These are phyloP conservation scores for Aspergillus brasiliensis DNA, from an alignment of 2,329 filamentous ascomycete genomes.

Conservation along the genomic window DNA sequence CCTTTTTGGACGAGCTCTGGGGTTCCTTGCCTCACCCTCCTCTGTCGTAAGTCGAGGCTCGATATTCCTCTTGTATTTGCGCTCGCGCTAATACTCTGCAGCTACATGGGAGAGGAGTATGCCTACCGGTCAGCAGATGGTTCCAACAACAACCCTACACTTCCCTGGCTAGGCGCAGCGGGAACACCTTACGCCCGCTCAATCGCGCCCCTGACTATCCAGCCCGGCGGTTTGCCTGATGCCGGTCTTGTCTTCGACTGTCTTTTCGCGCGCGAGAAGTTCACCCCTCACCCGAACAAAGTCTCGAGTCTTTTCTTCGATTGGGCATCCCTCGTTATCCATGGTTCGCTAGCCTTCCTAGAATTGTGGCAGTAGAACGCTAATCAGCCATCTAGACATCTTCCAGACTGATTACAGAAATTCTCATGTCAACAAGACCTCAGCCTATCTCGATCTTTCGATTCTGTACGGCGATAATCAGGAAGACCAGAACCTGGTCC, in stretches of 20 bases:
- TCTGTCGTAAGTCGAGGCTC: slow-evolving; percentile 53
- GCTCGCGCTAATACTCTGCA: slow-evolving; percentile 16
- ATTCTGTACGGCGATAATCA: slow-evolving; percentile 68
- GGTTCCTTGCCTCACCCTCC: slow-evolving; percentile 72
- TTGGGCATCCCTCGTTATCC: slow-evolving; percentile 73
- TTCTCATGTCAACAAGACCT: slow-evolving; percentile 64
- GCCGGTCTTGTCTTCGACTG: slow-evolving; percentile 55
- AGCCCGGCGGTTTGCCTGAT: slow-evolving; percentile 68
- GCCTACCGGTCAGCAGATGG: slow-evolving; percentile 71
- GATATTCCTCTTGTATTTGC: too few relatives aligned
- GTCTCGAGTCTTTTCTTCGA: slow-evolving; percentile 73
- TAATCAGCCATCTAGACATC: slow-evolving; percentile 51
- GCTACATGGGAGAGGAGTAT: slow-evolving; percentile 56
- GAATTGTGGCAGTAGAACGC: background rate
- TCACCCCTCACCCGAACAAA: slow-evolving; percentile 65
- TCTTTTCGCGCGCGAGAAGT: slow-evolving; percentile 45
- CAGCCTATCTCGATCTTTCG: slow-evolving; percentile 71
- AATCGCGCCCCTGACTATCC: slow-evolving; percentile 60
- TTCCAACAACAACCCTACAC: slow-evolving; percentile 69
- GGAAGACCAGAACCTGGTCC: slow-evolving; percentile 52
- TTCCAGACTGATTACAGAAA: slow-evolving; percentile 70
- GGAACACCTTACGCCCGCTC: slow-evolving; percentile 68
- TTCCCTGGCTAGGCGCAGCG: slow-evolving; percentile 67
- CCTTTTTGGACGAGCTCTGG: slow-evolving; percentile 71
- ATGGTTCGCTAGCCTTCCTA: slow-evolving; percentile 50